Base-by-base conservation (phyloP, 345 rosid species). In the Euphorbia peplus region DNA sequence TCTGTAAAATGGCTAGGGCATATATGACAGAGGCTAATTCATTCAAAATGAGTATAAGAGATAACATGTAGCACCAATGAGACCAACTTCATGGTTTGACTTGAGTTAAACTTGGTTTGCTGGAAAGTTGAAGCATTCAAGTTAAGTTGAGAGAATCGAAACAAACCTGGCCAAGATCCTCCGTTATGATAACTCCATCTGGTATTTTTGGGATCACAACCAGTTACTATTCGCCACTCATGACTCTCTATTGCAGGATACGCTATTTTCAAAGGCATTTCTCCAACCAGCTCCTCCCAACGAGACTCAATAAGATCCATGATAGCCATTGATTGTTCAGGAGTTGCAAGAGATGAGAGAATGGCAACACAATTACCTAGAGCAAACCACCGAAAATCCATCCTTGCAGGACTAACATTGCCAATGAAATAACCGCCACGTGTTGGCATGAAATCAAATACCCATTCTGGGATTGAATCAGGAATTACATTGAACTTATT, bases 121-220 rank as follows among this genome's bases (percentile, higher is more conserved):
- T 11, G 37, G 57, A 39, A 10, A 24, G 10, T 8, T 13, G 25
- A 25, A n/a, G 26, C 8, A 51, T 15, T 28, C 52, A 52, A 35
- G n/a, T 16, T 12, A 19, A 16, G 24, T 53, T 60, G 39, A 22
- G 16, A 12, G 61, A 24, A 60, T 21, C 18, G 47, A 10, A 60
- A 57, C 64, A 37, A 15, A 78, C 81, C 77, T 67, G 81, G 81
- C 81, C 81, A 78, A 16, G 81, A 78, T 70, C 81, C 81, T 50
- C 81, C 81, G 54, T 77, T 77, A 54, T 77, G 81, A 63, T 77
- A 77, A 66, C 80, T 77, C 80, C 80, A 77, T 72, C 80, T 68
- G 2, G 80, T 77, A 59, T 77, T 77, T 74, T 77, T 77, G 35
- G 81, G 81, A 69, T 77, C 81, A 47, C 77, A 77, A 11, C 81